Conservation (phyloP, 352 stramenopile species). For the Elongisporangium senticosum region DNA sequence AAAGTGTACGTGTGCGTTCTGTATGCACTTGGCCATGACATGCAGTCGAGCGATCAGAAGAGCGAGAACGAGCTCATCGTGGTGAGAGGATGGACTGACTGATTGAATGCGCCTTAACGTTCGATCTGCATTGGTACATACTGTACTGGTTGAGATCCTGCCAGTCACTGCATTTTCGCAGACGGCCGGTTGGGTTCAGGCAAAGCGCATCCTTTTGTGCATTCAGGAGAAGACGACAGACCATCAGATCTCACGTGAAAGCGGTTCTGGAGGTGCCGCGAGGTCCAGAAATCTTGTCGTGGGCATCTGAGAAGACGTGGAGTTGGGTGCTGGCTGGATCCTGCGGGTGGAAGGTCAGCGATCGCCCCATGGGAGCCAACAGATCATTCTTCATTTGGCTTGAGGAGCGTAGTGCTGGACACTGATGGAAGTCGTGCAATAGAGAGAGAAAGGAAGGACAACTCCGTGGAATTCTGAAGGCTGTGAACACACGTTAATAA, state of each 20-base stretch:
- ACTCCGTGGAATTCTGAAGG: no score
- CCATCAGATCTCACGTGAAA: background rate
- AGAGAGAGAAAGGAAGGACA: no score
- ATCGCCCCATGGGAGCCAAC: no score
- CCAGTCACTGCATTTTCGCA: background rate
- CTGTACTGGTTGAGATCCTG: background rate
- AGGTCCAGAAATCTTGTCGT: background rate
- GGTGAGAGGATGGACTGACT: background rate
- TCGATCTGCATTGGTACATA: background rate
- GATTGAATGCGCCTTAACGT: background rate
- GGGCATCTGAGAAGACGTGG: no score
- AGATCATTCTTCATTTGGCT: no score
- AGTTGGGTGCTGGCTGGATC: no score
- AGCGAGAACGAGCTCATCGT: background rate
- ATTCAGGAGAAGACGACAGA: background rate
- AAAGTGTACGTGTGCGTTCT: no score
- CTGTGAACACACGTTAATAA: no score
- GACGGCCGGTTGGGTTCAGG: background rate
- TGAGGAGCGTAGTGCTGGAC: no score
- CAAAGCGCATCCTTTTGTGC: background rate
- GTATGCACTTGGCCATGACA: background rate
- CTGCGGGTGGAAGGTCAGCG: no score
- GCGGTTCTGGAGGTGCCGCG: background rate
- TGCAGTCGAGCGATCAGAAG: background rate
- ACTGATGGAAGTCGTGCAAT: no score